Conservation (phyloP, 139 green algal species). For the Limnomonas spitsbergensis region DNA sequence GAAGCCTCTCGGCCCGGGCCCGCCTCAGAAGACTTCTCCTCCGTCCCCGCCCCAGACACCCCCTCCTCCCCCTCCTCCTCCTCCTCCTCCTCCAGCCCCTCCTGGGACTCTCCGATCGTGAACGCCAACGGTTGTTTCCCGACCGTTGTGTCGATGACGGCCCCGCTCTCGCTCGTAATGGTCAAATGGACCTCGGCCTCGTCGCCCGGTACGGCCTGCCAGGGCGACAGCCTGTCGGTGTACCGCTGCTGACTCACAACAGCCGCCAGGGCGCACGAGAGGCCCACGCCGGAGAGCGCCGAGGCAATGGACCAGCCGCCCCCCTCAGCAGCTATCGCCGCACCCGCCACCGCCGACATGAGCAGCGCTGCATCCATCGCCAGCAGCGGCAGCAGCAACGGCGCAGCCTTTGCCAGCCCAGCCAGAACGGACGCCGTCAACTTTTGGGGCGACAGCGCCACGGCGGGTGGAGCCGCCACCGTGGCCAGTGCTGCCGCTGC, state of each 20-base stretch:
- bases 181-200: background rate
- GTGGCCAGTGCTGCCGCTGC: no score
- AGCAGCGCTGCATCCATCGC: background rate
- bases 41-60: no score
- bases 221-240: background rate
- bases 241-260: background rate
- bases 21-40: no score
- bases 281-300: background rate
- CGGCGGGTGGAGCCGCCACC: no score
- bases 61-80: no score
- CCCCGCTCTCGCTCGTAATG: background rate
- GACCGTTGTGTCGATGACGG: background rate
- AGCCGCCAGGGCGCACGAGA: background rate
- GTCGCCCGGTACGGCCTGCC: background rate
- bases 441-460: no score
- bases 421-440: no score
- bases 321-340: background rate
- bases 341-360: background rate
- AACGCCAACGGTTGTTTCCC: background rate
- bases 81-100: no score
- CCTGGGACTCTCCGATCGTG: background rate
- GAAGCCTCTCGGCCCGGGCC: no score
- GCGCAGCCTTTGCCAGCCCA: background rate
- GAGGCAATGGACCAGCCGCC: background rate
- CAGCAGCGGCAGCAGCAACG: slow-evolving; percentile 8